phyloP scores from a whole-genome alignment of 768 basidiomycete genomes.

The Serendipita vermifera region DNA sequence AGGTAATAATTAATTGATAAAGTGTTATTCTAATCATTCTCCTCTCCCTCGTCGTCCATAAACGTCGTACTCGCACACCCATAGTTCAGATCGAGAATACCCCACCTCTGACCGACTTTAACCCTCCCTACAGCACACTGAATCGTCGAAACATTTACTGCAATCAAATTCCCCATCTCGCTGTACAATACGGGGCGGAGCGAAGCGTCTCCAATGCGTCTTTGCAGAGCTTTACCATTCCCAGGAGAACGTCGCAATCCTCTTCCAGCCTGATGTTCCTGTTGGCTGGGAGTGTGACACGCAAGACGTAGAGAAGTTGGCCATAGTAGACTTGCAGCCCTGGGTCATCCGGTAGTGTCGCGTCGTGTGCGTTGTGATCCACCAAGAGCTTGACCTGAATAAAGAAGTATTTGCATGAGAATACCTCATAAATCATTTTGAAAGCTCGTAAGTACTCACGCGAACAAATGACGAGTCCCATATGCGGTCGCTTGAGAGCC shows the following conservation, averaged over 20 bases:
- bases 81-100: neutral
- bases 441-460: neutral
- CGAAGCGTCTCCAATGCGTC: neutral
- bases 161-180: neutral
- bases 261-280: neutral
- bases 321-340: neutral
- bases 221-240: neutral
- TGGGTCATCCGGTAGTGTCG: neutral
- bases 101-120: neutral
- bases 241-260: neutral
- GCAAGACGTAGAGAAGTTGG: neutral
- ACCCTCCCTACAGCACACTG: neutral
- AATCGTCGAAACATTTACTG: neutral
- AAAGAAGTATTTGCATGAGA: too few species aligned
- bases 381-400: neutral
- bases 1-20: too few species aligned
- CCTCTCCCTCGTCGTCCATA: too few species aligned
- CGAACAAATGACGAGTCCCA: neutral
- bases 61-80: neutral
- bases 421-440: neutral
- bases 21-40: too few species aligned
- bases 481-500: neutral
- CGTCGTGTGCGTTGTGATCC: neutral
- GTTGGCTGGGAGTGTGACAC: neutral
- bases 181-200: neutral